Base-by-base conservation (phyloP, 768 basidiomycete genomes). In the Collybiopsis luxurians region DNA sequence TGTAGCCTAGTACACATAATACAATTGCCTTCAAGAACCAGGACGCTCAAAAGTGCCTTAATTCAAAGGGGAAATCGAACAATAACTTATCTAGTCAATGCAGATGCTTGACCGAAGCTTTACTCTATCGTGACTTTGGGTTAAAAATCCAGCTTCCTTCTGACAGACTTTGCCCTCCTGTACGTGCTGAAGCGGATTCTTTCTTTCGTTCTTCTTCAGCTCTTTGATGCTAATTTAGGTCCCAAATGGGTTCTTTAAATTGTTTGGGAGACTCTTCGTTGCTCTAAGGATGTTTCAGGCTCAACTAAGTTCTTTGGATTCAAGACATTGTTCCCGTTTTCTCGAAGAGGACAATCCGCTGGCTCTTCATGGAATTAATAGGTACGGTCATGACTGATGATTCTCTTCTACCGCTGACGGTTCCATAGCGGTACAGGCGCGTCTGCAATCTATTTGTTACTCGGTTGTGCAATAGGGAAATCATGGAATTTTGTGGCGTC, bases 271-370 rank as follows among this genome's bases (percentile, higher is more conserved):
- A 1, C 12, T 11, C n/a, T 17, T 39, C 21, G 26, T 23, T 23
- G 15, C 21, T 24, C 56, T 40, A 39, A 42, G 23, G 31, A 42
- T 4, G 2, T 28, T 23, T 15, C 60, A 93, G 94, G 62, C 69
- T 95, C 43, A 94, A 97, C 68, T 97, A 97, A 63, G 75, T 96
- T 4, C 77, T 94, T 4, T 92, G 90, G 90, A 73, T 92, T 23
- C 84, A 92, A 71, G 89, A 92, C 63, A 76, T 93, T 46, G 58
- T 88, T 52, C 49, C 63, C 21, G 50, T 48, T 23, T 58, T 64
- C 1, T 34, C 55, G 59, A 58, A 12, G 31, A 53, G 12, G 53
- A 58, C 10, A 2, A 7, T 3, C 2, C 23, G 3, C 4, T 23
- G n/a, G 4, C 42, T n/a, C 66, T 87, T 13, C 70, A 68, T 7